Evolutionary conservation across 352 stramenopile genomes (phyloP), one percentile per base, ranked within the genome.

Genomic region (Phytophthora citricola): DNA sequence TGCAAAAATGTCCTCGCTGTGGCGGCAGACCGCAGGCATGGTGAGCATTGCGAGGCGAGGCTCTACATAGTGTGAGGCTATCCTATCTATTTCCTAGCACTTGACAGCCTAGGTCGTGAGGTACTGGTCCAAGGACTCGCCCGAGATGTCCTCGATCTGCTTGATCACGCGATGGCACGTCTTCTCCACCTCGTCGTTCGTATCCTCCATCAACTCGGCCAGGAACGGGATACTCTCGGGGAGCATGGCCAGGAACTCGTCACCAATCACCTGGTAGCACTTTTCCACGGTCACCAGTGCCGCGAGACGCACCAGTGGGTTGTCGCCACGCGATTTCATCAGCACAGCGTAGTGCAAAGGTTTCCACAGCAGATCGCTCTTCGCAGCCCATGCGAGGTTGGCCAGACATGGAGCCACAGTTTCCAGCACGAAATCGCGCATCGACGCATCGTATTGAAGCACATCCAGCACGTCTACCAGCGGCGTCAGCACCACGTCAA

Each of bases 151-250:
- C 58, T 97, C 90, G 63, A 97, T 94, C 73, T 94, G 83, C 63
- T 93, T 93, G 63, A 95, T 95, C n/a, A 97, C 84, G 32, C 83
- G 69, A 72, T 95, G 87, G 73, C 85, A 94, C 67, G 88, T 89
- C 61, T 75, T 76, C 69, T 95, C 90, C 44, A 96, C 90, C 44
- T 96, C 84, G 44, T 70, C 60, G 63, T 96, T 85, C 59, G 83
- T 91, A 69, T 96, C 89, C 68, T 97, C 90, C 78, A 97, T 93
- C 24, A 95, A 72, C 63, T 97, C 90, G 11, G 90, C 83, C 50
- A 97, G 63, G 74, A 96, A 96, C 62, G 90, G 89, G 51, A 97
- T 94, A 68, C 85, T 96, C 64, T 97, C 90, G 15, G 90, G 90
- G 36, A 97, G 69, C 88, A 97, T 95, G 48, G 86, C 78, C 49